These are phyloP conservation scores for Daldinia decipiens DNA, from an alignment of 495 filamentous ascomycete genomes.

Conservation along the genomic window DNA sequence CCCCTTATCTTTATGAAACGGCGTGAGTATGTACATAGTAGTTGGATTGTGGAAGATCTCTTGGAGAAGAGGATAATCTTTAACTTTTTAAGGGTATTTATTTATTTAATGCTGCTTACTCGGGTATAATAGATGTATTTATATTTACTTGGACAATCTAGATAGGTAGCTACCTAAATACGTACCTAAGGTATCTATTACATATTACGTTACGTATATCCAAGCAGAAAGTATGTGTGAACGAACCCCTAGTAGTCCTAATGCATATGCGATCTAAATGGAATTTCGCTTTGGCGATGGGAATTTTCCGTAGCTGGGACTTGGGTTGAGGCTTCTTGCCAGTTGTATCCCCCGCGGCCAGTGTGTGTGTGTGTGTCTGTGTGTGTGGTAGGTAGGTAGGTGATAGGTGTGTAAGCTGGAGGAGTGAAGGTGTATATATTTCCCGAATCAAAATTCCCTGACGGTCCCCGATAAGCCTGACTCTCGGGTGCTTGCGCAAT, in stretches of 20 bases:
- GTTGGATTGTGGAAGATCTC: conserved; percentile 7
- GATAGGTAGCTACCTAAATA: not conserved
- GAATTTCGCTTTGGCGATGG: conserved; percentile 25
- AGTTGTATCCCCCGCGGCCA: not conserved
- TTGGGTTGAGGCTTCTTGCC: conserved; percentile 10
- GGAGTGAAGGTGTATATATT: not conserved
- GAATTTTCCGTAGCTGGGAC: conserved; percentile 23
- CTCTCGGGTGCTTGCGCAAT: conserved; percentile 2
- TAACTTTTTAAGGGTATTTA: not conserved
- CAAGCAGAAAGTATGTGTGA: not conserved
- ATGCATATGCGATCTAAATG: conserved; percentile 4
- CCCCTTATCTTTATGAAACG: conserved; percentile 34
- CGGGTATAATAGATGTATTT: not conserved
- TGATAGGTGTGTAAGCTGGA: not conserved
- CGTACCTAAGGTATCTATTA: too few relatives aligned
- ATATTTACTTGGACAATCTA: not conserved
- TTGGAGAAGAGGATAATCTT: not conserved
- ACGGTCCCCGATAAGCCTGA: not conserved
- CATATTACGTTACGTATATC: not conserved
- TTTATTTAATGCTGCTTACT: too few relatives aligned
- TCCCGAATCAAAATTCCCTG: not conserved
- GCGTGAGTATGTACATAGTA: not conserved
- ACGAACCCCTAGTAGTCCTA: not conserved
- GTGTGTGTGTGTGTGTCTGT: not conserved
- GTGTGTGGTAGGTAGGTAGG: not conserved